Evolutionary conservation across 1,139 yeast genomes (phyloP), one percentile per base, ranked within the genome.

Genomic region (Lodderomyces orthopsilosis): DNA sequence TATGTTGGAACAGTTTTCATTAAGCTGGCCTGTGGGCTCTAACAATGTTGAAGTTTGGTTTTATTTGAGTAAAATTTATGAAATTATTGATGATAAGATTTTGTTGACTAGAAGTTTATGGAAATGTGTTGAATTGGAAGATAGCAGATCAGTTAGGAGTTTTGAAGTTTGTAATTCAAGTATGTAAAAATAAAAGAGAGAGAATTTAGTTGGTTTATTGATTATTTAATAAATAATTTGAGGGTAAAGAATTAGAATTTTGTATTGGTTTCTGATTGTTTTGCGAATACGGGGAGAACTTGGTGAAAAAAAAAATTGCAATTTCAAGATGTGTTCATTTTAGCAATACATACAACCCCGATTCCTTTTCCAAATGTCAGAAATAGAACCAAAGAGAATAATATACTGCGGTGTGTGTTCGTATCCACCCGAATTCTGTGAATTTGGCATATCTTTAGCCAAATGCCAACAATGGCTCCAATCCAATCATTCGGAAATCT

Each of bases 401-500:
- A 56, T 76, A 10, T 90, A 91, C 67, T 91, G 98, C 64, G 93
- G 83, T 5, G 77, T 90, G 8, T 91, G 98, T 63, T 67, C 90
- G 1, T 83, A 80, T 58, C 97, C 97, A 13, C 93, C 93, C 2
- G 98, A 90, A 65, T 91, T 83, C 66, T 91, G 98, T 68, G 98
- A 91, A 61, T 91, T 90, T 61, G 95, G 96, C 12, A 86, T 87
- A 40, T 74, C 83, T 34, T 74, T 85, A 63, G 84, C 83, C 58
- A 80, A 89, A 59, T 91, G 98, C 68, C 87, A 85, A 56, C 82
- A 77, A 33, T 90, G 97, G 96, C 75, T 91, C 37, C 69, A 77
- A 47, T 79, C 75, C 36, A 70, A 73, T 42, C 74, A 89, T 53
- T 63, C 72, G 2, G 85, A 77, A 12, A 59, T 85, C 38, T 90